Base-by-base conservation (phyloP, 2,329 filamentous ascomycete genomes). In the Emericellopsis cladophorae region DNA sequence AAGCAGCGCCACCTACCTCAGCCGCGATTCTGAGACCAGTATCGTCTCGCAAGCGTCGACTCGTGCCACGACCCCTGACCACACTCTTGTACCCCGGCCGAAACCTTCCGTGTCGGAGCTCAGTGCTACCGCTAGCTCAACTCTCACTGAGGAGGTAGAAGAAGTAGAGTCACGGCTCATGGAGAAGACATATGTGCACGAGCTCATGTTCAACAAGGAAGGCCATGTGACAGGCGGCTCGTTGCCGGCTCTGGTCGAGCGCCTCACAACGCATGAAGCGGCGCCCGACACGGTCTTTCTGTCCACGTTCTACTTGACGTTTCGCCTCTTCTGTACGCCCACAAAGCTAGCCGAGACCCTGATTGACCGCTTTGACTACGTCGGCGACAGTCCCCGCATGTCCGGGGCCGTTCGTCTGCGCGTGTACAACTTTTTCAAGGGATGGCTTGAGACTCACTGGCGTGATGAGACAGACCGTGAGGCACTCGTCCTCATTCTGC, bases 381-480 rank as follows among this genome's bases (percentile, higher is more conserved):
- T 95, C 31, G 83, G 78, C 11, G 83, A 92, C 44, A 84, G 81
- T 37, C 76, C 79, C 18, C 74, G 79, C 44, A 62, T 89, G 46
- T 80, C 88, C 18, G 75, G 72, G 3, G 86, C 90, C 0, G 90
- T 96, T 18, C 80, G 89, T 39, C 67, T 98, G 37, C 79, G 92
- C 40, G 87, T 96, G 2, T 96, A 93, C 67, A 96, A 98, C 56
- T 81, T 88, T 42, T 87, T 98, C 70, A 98, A 98, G 61, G 84
- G 85, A 34, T 98, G 92, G 92, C 68, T 98, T 16, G 92, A 96
- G 64, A 92, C 84, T 7, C 88, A 98, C 60, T 98, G 92, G 90
- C 79, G 84, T 37, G 78, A 86, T 47, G 78, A 87, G 44, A 79
- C 80, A 10, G 92, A 98, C 56, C 75, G 76, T 40, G 72, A 77